Conservation (phyloP, 2,329 filamentous ascomycete genomes). For the Pseudonectria buxi region DNA sequence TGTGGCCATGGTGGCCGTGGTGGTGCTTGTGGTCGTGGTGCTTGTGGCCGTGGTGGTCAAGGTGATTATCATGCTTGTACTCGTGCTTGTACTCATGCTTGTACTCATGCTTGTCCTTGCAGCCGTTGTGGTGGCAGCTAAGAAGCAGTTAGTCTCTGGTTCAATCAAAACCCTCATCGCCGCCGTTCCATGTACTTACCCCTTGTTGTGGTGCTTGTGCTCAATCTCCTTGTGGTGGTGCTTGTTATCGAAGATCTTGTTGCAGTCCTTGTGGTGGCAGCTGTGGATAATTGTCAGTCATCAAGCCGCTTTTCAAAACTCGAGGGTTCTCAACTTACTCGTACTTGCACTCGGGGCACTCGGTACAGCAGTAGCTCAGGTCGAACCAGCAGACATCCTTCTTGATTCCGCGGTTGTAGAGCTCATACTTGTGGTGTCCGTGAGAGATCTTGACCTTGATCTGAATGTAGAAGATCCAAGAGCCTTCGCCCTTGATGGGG, state of each 20-base stretch:
- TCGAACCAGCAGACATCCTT: conserved; percentile 19
- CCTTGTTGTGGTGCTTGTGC: not conserved
- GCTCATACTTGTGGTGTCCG: conserved; percentile 15
- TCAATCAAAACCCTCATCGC: not conserved
- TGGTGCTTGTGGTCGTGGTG: conserved; percentile 1
- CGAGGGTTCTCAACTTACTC: not conserved
- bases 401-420: conserved; percentile 18
- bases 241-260: not conserved
- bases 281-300: not conserved
- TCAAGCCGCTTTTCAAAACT: no score
- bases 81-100: conserved; percentile 1
- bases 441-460: conserved; percentile 18
- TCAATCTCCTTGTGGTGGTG: conserved; percentile 9
- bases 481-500: conserved; percentile 18
- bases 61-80: conserved; percentile 1
- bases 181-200: not conserved
- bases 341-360: conserved; percentile 15
- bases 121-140: not conserved
- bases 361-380: conserved; percentile 20
- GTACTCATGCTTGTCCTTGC: conserved; percentile 7
- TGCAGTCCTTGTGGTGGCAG: not conserved
- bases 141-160: not conserved
- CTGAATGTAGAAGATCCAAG: conserved; percentile 22
- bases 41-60: conserved; percentile 4
- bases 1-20: not conserved